phyloP scores from a whole-genome alignment of 345 rosid genomes.

The Linum tenue region DNA sequence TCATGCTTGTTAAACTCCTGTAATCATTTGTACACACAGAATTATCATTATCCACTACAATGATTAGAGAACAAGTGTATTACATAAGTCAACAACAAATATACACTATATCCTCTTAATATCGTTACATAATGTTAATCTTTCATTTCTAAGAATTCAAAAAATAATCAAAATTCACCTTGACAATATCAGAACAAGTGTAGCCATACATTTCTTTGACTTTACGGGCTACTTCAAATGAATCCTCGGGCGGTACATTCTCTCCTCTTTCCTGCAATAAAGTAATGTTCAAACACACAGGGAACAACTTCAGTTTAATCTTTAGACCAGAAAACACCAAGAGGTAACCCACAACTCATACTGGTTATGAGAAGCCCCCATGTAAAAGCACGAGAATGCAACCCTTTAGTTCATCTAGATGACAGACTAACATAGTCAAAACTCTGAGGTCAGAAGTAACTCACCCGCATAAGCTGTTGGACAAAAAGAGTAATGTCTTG shows the following conservation, averaged over 20 bases:
- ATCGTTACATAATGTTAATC: conserved; percentile 4
- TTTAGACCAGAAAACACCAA: not conserved
- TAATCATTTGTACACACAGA: conserved; percentile 12
- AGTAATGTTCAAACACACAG: conserved; percentile 15
- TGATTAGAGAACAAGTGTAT: not conserved
- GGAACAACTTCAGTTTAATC: not conserved
- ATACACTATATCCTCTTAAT: not conserved
- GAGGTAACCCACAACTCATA: not conserved
- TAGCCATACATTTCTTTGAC: conserved; percentile 90
- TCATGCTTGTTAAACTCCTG: conserved; percentile 98
- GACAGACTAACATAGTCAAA: not conserved
- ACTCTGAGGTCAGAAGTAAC: conserved; percentile 2
- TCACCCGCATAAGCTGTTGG: conserved; percentile 98
- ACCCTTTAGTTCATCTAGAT: not conserved
- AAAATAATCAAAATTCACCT: conserved; percentile 38
- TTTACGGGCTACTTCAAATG: conserved; percentile 88
- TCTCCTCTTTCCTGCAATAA: conserved; percentile 88
- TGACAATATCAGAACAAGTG: conserved; percentile 89
- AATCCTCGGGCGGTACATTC: conserved; percentile 92
- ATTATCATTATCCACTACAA: not conserved
- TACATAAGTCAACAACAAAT: not conserved
- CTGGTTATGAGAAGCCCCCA: not conserved
- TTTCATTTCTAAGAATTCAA: conserved; percentile 8
- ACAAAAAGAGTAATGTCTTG: conserved; percentile 82
- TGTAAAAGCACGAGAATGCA: not conserved